phyloP scores from a whole-genome alignment of 2,329 filamentous ascomycete genomes.

The Phoma sp. region DNA sequence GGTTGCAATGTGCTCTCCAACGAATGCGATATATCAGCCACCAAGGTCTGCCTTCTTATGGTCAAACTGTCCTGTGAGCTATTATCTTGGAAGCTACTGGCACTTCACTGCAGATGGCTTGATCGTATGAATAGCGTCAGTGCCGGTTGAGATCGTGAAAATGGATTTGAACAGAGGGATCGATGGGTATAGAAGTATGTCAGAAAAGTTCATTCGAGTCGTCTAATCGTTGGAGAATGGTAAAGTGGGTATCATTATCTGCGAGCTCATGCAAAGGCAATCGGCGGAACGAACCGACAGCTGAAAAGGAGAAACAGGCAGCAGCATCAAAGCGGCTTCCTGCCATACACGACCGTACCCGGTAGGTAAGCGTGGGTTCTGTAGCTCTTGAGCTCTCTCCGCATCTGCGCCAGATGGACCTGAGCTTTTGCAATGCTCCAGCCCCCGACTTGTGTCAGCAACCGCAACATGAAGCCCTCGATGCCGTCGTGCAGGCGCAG shows the following conservation, averaged over 20 bases:
- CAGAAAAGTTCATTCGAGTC: not conserved
- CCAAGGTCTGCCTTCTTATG: not conserved
- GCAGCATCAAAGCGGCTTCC: conserved; percentile 35
- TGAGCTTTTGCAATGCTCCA: conserved; percentile 46
- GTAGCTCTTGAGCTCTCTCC: conserved; percentile 42
- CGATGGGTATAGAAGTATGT: not conserved
- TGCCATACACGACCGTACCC: conserved; percentile 46
- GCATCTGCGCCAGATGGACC: conserved; percentile 47
- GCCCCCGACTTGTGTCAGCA: conserved; percentile 46
- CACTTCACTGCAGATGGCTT: too few relatives aligned
- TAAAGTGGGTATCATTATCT: conserved; percentile 12
- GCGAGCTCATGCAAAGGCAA: not conserved
- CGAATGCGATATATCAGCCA: not conserved
- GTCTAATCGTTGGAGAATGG: not conserved
- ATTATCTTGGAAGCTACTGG: too few relatives aligned
- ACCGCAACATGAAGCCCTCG: conserved; percentile 46
- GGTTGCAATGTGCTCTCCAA: too few relatives aligned
- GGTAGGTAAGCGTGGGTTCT: conserved; percentile 46
- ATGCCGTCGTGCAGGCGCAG: conserved; percentile 45
- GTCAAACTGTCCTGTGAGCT: too few relatives aligned
- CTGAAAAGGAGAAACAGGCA: not conserved
- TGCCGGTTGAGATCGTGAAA: too few relatives aligned
- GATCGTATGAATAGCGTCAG: too few relatives aligned
- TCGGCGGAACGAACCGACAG: not conserved
- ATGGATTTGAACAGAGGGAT: not conserved